phyloP scores from a whole-genome alignment of 768 basidiomycete genomes.

The Boletus subparvulus region DNA sequence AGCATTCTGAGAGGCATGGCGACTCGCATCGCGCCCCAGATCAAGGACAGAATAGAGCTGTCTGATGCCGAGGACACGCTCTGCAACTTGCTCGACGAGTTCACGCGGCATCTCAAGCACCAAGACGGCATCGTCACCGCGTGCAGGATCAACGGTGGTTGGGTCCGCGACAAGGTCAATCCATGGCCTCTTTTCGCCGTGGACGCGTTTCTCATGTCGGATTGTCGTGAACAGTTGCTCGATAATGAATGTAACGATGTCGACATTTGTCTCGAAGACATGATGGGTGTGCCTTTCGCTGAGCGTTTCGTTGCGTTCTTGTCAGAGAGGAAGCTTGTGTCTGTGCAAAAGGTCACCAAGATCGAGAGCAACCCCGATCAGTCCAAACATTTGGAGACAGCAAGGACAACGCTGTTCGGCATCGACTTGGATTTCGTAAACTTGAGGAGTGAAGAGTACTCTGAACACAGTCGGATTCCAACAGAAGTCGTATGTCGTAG shows the following conservation, averaged over 20 bases:
- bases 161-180: slow-evolving; percentile 96
- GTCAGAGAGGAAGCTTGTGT: slow-evolving; percentile 27
- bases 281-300: slow-evolving; percentile 92
- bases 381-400: slow-evolving; percentile 97
- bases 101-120: slow-evolving; percentile 54
- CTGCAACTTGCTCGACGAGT: slow-evolving; percentile 79
- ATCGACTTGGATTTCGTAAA: slow-evolving; percentile 93
- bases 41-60: slow-evolving; percentile 48
- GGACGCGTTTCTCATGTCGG: slow-evolving; percentile 13
- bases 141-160: slow-evolving; percentile 95
- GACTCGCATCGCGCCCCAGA: slow-evolving; percentile 31
- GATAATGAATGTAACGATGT: slow-evolving; percentile 85
- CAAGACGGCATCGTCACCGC: slow-evolving; percentile 54
- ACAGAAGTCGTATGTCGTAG: slow-evolving; percentile 66
- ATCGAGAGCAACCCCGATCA: slow-evolving; percentile 95
- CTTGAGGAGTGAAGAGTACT: slow-evolving; percentile 89
- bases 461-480: slow-evolving; percentile 84
- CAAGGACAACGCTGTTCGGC: slow-evolving; percentile 75
- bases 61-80: slow-evolving; percentile 68
- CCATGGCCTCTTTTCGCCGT: slow-evolving; percentile 3
- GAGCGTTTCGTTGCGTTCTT: slow-evolving; percentile 66
- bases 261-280: slow-evolving; percentile 84
- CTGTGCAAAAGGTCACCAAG: slow-evolving; percentile 62
- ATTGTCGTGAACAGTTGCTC: slow-evolving; percentile 56
- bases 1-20: slow-evolving; percentile 28